Conservation (phyloP, 345 rosid genomes). For the Corchorus capsularis region DNA sequence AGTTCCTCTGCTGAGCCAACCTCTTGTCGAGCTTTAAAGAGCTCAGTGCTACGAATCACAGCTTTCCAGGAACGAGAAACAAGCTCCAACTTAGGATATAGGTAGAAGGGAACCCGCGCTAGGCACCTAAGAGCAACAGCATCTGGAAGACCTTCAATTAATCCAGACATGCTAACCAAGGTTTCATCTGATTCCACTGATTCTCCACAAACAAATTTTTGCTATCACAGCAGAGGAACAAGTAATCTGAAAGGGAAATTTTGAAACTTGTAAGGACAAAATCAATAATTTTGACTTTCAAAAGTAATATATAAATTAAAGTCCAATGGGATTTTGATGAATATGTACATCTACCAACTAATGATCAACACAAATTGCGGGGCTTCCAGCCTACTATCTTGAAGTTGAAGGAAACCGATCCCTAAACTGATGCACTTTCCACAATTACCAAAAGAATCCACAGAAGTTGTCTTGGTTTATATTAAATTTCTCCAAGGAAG, state of each 20-base stretch:
- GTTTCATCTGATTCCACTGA: constrained; percentile 38
- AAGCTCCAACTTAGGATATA: constrained; percentile 76
- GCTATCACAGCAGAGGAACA: constrained; percentile 7
- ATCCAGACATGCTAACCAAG: constrained; percentile 69
- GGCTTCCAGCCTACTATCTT: constrained; percentile 1
- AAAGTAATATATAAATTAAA: constrained; percentile 4
- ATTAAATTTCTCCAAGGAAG: background rate
- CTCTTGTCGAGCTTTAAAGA: constrained; percentile 74
- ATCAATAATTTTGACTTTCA: constrained; percentile 6
- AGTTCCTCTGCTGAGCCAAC: constrained; percentile 68
- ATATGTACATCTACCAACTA: background rate
- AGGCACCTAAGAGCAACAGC: constrained; percentile 92
- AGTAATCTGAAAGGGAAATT: constrained; percentile 33
- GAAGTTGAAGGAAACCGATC: background rate
- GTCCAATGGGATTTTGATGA: background rate
- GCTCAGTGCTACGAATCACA: constrained; percentile 70
- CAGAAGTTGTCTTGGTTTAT: background rate
- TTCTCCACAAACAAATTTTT: constrained; percentile 22
- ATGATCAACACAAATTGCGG: background rate
- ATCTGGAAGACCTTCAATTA: constrained; percentile 91
- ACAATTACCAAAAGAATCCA: background rate
- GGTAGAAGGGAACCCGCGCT: constrained; percentile 80
- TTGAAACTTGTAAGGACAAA: constrained; percentile 7
- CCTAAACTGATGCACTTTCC: background rate
- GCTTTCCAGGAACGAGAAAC: constrained; percentile 95